Percentiles rank a stretch among this genome's conserved stretches.
Evolutionary conservation across 2,329 filamentous ascomycete species (phyloP).

Genomic region (Exophiala xenobiotica): DNA sequence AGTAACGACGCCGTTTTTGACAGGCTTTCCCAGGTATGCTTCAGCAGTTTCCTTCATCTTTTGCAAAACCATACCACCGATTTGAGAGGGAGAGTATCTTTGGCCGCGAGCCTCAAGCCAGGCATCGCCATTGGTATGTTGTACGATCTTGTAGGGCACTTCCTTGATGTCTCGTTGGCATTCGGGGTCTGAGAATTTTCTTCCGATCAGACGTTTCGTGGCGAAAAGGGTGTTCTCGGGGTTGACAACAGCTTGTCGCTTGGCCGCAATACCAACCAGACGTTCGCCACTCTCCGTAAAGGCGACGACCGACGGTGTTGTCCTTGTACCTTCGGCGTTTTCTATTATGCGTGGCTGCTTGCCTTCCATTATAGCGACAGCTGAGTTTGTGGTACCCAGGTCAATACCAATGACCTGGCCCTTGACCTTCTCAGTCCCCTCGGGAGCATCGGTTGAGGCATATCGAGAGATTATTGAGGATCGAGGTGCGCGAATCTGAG

Average conservation of each 20-base stretch:
- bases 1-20: constrained; percentile 96
- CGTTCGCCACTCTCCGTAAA: constrained; percentile 95
- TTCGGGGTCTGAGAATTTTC: constrained; percentile 91
- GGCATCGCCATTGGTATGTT: constrained; percentile 93
- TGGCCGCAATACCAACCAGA: constrained; percentile 93
- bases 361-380: constrained; percentile 96
- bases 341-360: constrained; percentile 94
- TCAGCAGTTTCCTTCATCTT: constrained; percentile 99
- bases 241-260: constrained; percentile 97
- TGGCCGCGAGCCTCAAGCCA: constrained; percentile 92
- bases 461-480: constrained; percentile 73
- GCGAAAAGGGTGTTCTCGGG: constrained; percentile 98
- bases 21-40: constrained; percentile 80
- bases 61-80: constrained; percentile 91
- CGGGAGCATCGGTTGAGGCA: constrained; percentile 66
- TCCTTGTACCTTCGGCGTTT: constrained; percentile 92
- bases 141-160: constrained; percentile 97
- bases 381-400: constrained; percentile 97
- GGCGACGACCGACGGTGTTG: constrained; percentile 90
- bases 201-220: constrained; percentile 97
- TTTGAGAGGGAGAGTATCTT: constrained; percentile 97
- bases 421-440: constrained; percentile 76
- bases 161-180: constrained; percentile 96
- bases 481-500: constrained; percentile 68
- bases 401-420: constrained; percentile 98